Conservation (phyloP, 306 rosid genomes). For the Echinosophora koreensis region DNA sequence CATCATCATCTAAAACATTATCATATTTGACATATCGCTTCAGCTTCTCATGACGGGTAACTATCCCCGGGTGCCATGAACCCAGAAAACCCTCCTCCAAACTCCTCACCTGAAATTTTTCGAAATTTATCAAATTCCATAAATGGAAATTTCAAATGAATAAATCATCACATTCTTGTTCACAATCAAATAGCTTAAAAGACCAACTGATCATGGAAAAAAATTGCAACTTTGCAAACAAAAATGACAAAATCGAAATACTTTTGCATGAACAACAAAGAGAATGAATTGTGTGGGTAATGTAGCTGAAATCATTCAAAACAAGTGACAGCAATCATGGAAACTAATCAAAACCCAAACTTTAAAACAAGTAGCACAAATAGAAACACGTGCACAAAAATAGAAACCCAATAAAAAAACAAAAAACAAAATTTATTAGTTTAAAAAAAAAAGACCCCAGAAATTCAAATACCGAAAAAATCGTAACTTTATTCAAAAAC, state of each 20-base stretch:
- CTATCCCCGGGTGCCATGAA: slow-evolving; percentile 82
- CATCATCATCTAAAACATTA: slow-evolving; percentile 58
- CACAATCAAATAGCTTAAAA: background rate
- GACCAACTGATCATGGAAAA: background rate
- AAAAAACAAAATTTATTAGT: background rate
- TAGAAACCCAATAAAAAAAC: background rate
- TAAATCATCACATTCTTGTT: background rate
- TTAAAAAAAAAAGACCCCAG: background rate
- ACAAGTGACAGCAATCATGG: background rate
- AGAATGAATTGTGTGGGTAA: background rate
- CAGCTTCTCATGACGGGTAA: slow-evolving; percentile 52
- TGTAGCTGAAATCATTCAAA: background rate
- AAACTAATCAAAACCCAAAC: background rate
- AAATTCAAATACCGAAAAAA: background rate
- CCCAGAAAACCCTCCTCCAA: slow-evolving; percentile 79
- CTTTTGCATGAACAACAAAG: slow-evolving; percentile 30
- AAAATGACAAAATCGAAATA: slow-evolving; percentile 27
- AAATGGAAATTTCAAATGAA: slow-evolving; percentile 20
- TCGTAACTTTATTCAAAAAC: background rate
- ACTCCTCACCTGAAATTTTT: slow-evolving; percentile 77
- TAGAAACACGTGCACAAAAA: background rate
- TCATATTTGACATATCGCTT: slow-evolving; percentile 66
- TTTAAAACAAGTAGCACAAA: background rate
- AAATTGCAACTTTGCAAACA: slow-evolving; percentile 8
- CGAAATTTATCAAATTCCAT: background rate